Evolutionary conservation across 257 asterid species (phyloP), one percentile per base, ranked within the genome.

Genomic region (Petunia axillaris): DNA sequence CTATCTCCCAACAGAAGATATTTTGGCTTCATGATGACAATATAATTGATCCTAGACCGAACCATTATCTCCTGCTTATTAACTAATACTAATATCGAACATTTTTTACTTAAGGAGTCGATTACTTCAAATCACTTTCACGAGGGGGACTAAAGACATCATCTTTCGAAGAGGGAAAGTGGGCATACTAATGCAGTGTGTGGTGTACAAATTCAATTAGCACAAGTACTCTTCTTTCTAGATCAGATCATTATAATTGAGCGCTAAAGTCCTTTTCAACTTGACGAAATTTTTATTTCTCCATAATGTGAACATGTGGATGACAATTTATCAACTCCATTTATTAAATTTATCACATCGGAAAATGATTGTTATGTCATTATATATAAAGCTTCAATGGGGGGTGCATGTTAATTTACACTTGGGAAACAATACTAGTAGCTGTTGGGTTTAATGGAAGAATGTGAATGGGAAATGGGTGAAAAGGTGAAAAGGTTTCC

Each of bases 261-360:
- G 14, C 75, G 15, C 13, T 3, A 60, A 11, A 64, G 50, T 64
- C 73, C 9, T 39, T 64, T 0, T 39, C 73, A 39, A 64, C 9
- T 38, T 10, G 11, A 64, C 13, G 71, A 64, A 11, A 37, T 4
- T 25, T 11, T 64, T 64, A 11, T 64, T 36, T 64, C 25, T 38
- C 7, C 25, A 1, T 25, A n/a, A 11, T 4, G 13, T 11, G 64
- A 59, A 64, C 5, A 64, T 38, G 71, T 64, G 25, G 16, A 64
- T 64, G 71, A 38, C 71, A 64, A 38, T 64, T 38, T 64, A 64
- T 64, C 48, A 64, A 4, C 71, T 64, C 25, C 16, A 37, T 64
- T 37, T 0, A 37, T 37, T 43, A 37, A 37, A 10, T 63, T 11
- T 63, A 4, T 63, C 44, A 62, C 9, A 48, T 2, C 10, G 9